Conservation (phyloP, 2,329 filamentous ascomycete species). For the Cladophialophora bantiana region DNA sequence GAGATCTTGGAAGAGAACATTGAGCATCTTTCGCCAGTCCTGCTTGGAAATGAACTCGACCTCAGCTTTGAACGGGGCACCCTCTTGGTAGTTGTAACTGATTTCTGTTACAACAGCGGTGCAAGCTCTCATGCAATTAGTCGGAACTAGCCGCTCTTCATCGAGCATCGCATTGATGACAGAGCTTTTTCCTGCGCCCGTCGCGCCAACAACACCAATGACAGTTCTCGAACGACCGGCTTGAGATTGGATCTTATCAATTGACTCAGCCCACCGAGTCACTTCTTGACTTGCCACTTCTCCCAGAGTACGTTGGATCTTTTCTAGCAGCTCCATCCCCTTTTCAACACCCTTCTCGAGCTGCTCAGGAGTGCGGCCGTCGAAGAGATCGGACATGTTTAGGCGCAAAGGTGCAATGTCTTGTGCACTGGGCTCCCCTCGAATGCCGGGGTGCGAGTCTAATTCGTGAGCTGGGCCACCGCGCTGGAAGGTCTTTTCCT, state of each 20-base stretch:
- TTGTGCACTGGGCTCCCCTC: not conserved
- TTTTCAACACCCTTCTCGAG: slow-evolving; percentile 47
- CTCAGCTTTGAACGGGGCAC: slow-evolving; percentile 60
- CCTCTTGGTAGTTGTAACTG: slow-evolving; percentile 59
- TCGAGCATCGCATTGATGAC: slow-evolving; percentile 70
- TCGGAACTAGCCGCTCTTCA: slow-evolving; percentile 64
- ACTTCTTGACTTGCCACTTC: slow-evolving; percentile 43
- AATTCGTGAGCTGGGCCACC: not conserved
- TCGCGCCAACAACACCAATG: slow-evolving; percentile 66
- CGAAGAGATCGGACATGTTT: slow-evolving; percentile 30
- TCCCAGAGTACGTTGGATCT: slow-evolving; percentile 45
- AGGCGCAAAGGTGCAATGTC: slow-evolving; percentile 3
- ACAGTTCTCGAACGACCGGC: slow-evolving; percentile 48
- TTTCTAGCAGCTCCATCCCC: slow-evolving; percentile 48
- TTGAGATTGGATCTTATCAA: slow-evolving; percentile 52
- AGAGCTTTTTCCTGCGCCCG: slow-evolving; percentile 68
- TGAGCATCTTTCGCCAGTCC: slow-evolving; percentile 63
- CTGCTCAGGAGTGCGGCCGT: slow-evolving; percentile 27
- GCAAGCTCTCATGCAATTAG: slow-evolving; percentile 67
- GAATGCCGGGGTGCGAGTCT: not conserved
- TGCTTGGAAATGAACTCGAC: slow-evolving; percentile 63
- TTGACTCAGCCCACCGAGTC: slow-evolving; percentile 52
- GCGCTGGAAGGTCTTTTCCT: not conserved
- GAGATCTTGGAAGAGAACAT: slow-evolving; percentile 58
- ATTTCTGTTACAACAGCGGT: slow-evolving; percentile 69